Evolutionary conservation across 441 rosid genomes (phyloP).

Genomic region (Aleurites moluccanus): DNA sequence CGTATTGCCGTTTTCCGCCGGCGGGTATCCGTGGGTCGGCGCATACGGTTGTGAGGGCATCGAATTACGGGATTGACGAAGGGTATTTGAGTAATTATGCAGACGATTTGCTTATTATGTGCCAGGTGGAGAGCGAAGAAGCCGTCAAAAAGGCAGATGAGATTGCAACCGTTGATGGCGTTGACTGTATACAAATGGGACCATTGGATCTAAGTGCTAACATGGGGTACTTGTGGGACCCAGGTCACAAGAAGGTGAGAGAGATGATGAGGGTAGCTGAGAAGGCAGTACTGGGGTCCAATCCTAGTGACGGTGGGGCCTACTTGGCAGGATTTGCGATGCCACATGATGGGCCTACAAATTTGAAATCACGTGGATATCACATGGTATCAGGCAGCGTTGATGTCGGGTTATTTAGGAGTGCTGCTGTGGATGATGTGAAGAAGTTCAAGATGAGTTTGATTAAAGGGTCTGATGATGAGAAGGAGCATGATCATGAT

Average conservation of each 20-base stretch:
- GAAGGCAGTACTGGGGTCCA: conserved; percentile 60
- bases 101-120: conserved; percentile 77
- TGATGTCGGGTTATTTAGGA: conserved; percentile 70
- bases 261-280: conserved; percentile 68
- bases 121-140: conserved; percentile 82
- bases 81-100: conserved; percentile 68
- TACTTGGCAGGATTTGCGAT: conserved; percentile 70
- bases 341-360: conserved; percentile 67
- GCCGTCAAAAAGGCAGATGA: conserved; percentile 67
- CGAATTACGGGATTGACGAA: conserved; percentile 75
- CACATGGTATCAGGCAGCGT: conserved; percentile 75
- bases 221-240: conserved; percentile 90
- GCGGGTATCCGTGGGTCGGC: conserved; percentile 85
- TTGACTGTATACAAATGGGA: conserved; percentile 93
- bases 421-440: conserved; percentile 75
- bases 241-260: conserved; percentile 83
- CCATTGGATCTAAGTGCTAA: conserved; percentile 93
- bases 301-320: conserved; percentile 46
- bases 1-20: conserved; percentile 81
- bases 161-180: conserved; percentile 82
- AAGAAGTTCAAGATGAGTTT: conserved; percentile 63
- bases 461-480: conserved; percentile 43
- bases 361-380: conserved; percentile 58
- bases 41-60: conserved; percentile 78
- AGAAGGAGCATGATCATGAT: conserved; percentile 23